Evolutionary conservation across 164 flowering plant genomes (phyloP).

Genomic region (Berberis thunbergii): DNA sequence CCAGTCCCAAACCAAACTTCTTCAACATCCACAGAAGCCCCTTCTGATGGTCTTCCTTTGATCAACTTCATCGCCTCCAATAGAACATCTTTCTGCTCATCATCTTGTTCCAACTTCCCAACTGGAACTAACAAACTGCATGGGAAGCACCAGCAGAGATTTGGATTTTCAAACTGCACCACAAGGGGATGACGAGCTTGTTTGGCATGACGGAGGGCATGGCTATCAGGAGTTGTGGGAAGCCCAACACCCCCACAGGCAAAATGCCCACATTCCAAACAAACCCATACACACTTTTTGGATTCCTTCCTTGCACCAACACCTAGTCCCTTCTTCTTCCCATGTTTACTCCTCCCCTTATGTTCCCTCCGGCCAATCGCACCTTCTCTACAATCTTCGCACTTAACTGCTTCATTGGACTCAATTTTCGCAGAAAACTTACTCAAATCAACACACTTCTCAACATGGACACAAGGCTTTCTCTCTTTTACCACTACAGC

Average conservation of each 20-base stretch:
- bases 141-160: conserved; percentile 71
- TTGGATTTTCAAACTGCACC: conserved; percentile 58
- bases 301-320: conserved; percentile 26
- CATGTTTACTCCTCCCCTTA: conserved; percentile 61
- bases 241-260: conserved; percentile 83
- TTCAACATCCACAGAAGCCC: conserved; percentile 37
- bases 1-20: conserved; percentile 50
- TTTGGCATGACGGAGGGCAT: conserved; percentile 57
- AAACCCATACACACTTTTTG: conserved; percentile 64
- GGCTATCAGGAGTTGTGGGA: conserved; percentile 56
- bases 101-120: conserved; percentile 38
- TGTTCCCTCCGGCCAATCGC: conserved; percentile 32
- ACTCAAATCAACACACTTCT: conserved; percentile 42
- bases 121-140: conserved; percentile 48
- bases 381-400: conserved; percentile 68
- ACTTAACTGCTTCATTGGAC: conserved; percentile 28
- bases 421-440: conserved; percentile 33
- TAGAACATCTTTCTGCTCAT: conserved; percentile 35
- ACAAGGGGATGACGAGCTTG: conserved; percentile 55
- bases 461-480: conserved; percentile 51
- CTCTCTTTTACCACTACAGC: conserved; percentile 29
- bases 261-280: conserved; percentile 87
- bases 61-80: conserved; percentile 47
- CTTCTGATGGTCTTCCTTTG: conserved; percentile 27
- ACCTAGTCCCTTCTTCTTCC: conserved; percentile 37